These are phyloP conservation scores for Clarireedia sp. DNA, from an alignment of 2,329 filamentous ascomycete species.

Conservation along the genomic window DNA sequence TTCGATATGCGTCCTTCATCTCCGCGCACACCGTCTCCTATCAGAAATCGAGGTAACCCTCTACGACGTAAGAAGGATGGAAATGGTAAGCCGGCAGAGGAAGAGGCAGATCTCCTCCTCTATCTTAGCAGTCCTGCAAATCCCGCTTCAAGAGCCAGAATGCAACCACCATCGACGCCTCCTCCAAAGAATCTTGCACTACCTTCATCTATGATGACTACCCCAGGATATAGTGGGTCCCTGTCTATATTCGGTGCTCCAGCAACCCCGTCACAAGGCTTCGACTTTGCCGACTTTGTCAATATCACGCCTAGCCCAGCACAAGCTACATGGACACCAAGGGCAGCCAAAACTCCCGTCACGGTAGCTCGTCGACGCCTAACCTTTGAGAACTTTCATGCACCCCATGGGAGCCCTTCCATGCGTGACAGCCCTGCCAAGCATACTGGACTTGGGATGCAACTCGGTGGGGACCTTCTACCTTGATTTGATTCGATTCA, in stretches of 20 bases:
- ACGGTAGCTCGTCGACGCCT: constrained; percentile 23
- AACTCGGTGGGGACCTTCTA: constrained; percentile 56
- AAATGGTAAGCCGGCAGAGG: constrained; percentile 57
- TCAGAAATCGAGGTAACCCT: constrained; percentile 44
- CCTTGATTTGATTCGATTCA: constrained; percentile 30
- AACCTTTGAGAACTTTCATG: constrained; percentile 23
- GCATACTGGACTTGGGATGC: constrained; percentile 50
- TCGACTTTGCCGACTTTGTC: constrained; percentile 95
- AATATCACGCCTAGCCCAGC: constrained; percentile 95
- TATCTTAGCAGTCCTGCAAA: constrained; percentile 84
- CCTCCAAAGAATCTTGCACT: constrained; percentile 62
- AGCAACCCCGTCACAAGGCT: constrained; percentile 71
- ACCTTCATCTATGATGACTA: constrained; percentile 84
- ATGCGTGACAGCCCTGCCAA: constrained; percentile 28
- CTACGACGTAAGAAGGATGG: constrained; percentile 43
- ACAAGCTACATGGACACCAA: constrained; percentile 64
- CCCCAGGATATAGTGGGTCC: constrained; percentile 59
- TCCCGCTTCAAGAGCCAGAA: constrained; percentile 43
- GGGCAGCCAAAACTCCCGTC: constrained; percentile 24
- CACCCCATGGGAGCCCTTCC: constrained; percentile 18
- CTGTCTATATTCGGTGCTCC: constrained; percentile 59
- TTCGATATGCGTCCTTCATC: constrained; percentile 74
- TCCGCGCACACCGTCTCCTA: constrained; percentile 70
- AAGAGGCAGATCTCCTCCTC: constrained; percentile 72
- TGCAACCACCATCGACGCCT: constrained; percentile 69